Conservation (phyloP, 371 early-diverging fungal species). For the Mortierella sp. region DNA sequence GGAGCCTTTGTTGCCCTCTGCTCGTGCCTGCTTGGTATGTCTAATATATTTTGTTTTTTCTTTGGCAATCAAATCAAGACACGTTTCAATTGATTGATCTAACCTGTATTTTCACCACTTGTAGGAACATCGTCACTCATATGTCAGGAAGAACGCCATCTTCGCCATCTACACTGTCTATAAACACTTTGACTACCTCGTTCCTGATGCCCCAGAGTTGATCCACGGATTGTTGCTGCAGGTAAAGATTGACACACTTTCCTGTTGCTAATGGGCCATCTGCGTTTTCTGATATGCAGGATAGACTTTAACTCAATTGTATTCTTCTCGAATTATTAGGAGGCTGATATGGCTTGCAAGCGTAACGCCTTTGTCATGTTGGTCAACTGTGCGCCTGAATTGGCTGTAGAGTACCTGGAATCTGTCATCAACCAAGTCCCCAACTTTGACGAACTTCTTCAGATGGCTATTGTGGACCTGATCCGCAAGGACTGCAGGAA, state of each 20-base stretch:
- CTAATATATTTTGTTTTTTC: too few species aligned
- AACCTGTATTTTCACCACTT: neutral
- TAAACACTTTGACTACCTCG: conserved; percentile 87
- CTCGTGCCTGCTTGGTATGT: conserved; percentile 87
- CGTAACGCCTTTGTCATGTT: conserved; percentile 96
- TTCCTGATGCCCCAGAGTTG: conserved; percentile 97
- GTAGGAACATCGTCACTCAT: conserved; percentile 89
- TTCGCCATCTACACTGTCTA: conserved; percentile 92
- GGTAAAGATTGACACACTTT: conserved; percentile 51
- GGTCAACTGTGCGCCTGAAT: conserved; percentile 77
- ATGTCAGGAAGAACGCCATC: conserved; percentile 98
- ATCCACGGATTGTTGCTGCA: conserved; percentile 81
- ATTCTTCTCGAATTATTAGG: conserved; percentile 60
- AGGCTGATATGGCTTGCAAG: conserved; percentile 92
- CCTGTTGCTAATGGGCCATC: neutral
- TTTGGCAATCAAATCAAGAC: neutral
- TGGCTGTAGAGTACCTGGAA: conserved; percentile 89
- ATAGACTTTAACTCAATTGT: neutral
- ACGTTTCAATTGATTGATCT: neutral
- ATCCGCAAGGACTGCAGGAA: conserved; percentile 92
- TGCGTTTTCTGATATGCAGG: neutral
- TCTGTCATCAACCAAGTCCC: conserved; percentile 80
- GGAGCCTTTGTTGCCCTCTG: conserved; percentile 94
- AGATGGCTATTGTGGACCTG: conserved; percentile 93
- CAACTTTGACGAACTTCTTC: conserved; percentile 90